Evolutionary conservation across 192 early-diverging fungal species (phyloP).

Genomic region (Hyaloraphidium curvatum): DNA sequence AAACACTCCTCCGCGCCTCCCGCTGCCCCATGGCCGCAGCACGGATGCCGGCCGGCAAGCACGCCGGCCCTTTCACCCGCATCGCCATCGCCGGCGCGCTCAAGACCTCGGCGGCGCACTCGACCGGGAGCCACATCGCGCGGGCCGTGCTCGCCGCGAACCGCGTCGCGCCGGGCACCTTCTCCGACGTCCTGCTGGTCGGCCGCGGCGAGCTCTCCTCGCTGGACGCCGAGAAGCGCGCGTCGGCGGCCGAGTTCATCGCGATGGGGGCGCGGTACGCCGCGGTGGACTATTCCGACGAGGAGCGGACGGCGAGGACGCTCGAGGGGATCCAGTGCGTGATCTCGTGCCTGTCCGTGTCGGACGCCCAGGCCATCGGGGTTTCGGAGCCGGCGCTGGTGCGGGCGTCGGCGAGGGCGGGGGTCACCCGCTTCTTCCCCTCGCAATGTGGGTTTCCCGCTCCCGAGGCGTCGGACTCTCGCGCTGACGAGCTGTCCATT

Average conservation of each 20-base stretch:
- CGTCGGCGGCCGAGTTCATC: neutral
- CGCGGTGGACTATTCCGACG: neutral
- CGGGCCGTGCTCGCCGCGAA: neutral
- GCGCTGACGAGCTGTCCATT: too few species aligned
- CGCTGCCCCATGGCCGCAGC: too few species aligned
- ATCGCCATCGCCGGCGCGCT: slow-evolving; percentile 1
- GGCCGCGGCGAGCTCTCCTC: too few species aligned
- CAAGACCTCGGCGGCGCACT: neutral
- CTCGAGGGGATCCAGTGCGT: neutral
- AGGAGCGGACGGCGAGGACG: neutral
- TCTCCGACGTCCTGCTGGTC: too few species aligned
- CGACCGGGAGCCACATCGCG: neutral
- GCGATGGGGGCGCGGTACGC: neutral
- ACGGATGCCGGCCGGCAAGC: too few species aligned
- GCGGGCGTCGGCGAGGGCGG: neutral
- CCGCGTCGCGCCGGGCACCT: too few species aligned
- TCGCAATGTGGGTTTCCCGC: too few species aligned
- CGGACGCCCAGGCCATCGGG: neutral
- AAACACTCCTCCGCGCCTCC: too few species aligned
- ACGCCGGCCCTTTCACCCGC: too few species aligned
- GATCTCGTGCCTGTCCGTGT: neutral
- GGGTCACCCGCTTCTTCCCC: neutral
- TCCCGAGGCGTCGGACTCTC: too few species aligned
- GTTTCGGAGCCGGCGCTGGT: neutral
- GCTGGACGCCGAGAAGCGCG: neutral